A percentile compares a stretch with the other conserved stretches of the same genome.
phyloP scores from a whole-genome alignment of 805 yeast species.

The Wickerhamomyces queroliae region DNA sequence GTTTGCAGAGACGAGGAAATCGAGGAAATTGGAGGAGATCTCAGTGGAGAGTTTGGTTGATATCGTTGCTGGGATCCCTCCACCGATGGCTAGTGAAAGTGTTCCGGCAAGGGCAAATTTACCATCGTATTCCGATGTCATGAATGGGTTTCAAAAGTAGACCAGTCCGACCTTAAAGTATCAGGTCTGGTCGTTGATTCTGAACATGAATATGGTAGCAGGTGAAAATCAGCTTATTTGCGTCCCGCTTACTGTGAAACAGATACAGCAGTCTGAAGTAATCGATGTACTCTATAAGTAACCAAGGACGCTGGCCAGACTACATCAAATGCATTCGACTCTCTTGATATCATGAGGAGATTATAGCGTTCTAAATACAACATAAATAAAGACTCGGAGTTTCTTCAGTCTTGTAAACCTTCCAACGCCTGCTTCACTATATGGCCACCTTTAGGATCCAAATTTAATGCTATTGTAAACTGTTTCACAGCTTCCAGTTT shows the following conservation, averaged over 20 bases:
- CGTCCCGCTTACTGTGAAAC: no score
- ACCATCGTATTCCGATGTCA: not conserved
- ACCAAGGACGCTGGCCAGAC: no score
- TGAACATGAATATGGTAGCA: no score
- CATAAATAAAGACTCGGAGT: no score
- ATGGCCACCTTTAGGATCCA: constrained; percentile 91
- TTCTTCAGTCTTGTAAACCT: constrained; percentile 14
- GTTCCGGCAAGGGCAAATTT: constrained; percentile 2
- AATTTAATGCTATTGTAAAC: constrained; percentile 80
- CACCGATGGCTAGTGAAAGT: constrained; percentile 7
- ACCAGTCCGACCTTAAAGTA: no score
- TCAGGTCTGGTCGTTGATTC: no score
- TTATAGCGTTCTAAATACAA: not conserved
- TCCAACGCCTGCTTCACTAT: constrained; percentile 83
- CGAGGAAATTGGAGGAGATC: not conserved
- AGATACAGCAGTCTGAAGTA: no score
- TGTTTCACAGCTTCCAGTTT: constrained; percentile 76
- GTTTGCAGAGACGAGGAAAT: constrained; percentile 10
- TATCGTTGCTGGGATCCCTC: constrained; percentile 7
- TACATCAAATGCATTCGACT: no score
- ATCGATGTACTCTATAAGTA: no score
- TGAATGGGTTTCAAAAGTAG: no score
- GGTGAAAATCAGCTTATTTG: no score
- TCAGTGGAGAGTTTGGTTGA: constrained; percentile 1
- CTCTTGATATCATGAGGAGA: constrained; percentile 5